Base-by-base conservation (phyloP, 2,329 filamentous ascomycete genomes). In the Orbilia javanica region DNA sequence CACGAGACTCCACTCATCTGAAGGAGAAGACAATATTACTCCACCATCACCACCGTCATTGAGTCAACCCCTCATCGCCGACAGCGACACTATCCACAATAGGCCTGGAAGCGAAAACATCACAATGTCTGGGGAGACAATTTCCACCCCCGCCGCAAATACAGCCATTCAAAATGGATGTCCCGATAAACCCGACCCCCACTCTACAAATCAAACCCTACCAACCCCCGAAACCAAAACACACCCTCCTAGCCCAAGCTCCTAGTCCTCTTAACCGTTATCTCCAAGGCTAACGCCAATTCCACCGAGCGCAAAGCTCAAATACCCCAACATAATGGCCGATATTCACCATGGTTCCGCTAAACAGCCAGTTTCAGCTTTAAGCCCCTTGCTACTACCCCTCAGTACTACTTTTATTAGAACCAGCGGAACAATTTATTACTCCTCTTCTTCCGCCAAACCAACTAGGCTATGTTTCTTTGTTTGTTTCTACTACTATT, bases 1-100 rank as follows among this genome's bases (percentile, higher is more conserved):
- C n/a, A 81, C 82, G n/a, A 55, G 50, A n/a, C 83, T 84, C 8
- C 83, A 83, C 44, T 85, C 86, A 25, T 63, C 60, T 1, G 74
- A 68, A 46, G 63, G 52, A 15, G 52, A 36, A 4, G 31, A 66
- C 11, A 63, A 4, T n/a, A 18, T 25, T 5, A 22, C 25, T 6
- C 34, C 25, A 18, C 18, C 27, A 36, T 20, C 29, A 20, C 29
- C 18, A 36, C 31, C 52, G 10, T 18, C 29, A 39, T 13, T 18
- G 5, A 10, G 7, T 1, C 50, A 31, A n/a, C 36, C 2, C n/a
- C 22, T 10, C 6, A 13, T 11, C 55, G 2, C 20, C 31, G 27
- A 25, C 2, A 60, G 25, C 34, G 31, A 36, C 25, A 2, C 46
- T 11, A 11, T 25, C 25, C 20, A 13, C 4, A 20, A 10, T 6